Conservation (phyloP, 2,329 filamentous ascomycete genomes). For the Gliomastix tumulicola region DNA sequence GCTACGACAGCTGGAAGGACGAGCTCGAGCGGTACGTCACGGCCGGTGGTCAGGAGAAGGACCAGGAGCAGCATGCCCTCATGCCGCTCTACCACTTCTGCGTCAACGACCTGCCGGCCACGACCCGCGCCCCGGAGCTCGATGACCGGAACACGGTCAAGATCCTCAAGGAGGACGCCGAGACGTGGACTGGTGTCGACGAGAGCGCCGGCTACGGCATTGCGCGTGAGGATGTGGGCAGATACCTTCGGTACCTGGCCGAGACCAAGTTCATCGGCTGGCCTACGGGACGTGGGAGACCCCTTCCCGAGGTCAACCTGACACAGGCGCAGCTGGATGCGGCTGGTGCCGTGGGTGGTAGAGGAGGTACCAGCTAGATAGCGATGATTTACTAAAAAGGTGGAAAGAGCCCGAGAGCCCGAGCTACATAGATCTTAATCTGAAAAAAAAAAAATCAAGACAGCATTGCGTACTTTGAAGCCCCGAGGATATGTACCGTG, state of each 20-base stretch:
- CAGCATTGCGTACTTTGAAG: too few species aligned
- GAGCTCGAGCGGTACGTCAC: conserved; percentile 9
- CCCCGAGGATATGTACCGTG: too few species aligned
- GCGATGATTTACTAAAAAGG: too few species aligned
- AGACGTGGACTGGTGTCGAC: conserved; percentile 50
- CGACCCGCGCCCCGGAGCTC: conserved; percentile 65
- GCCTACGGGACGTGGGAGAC: conserved; percentile 15
- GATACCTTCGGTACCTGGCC: conserved; percentile 17
- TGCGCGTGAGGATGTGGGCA: conserved; percentile 13
- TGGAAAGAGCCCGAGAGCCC: too few species aligned
- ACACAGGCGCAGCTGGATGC: conserved; percentile 2
- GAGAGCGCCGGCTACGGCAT: conserved; percentile 35
- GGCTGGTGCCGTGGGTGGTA: conserved; percentile 3
- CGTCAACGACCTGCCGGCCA: conserved; percentile 57
- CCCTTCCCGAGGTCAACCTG: conserved; percentile 9
- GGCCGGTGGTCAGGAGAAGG: conserved; percentile 6
- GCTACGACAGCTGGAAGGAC: conserved; percentile 42
- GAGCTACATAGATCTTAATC: too few species aligned
- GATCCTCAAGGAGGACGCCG: conserved; percentile 55
- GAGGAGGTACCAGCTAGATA: neutral
- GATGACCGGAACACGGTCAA: conserved; percentile 56
- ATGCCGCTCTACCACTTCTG: conserved; percentile 70
- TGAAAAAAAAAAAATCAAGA: too few species aligned
- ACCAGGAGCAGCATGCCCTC: conserved; percentile 20
- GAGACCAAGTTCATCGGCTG: conserved; percentile 19